phyloP scores from a whole-genome alignment of 257 asterid genomes.

The Plectranthus barbatus region DNA sequence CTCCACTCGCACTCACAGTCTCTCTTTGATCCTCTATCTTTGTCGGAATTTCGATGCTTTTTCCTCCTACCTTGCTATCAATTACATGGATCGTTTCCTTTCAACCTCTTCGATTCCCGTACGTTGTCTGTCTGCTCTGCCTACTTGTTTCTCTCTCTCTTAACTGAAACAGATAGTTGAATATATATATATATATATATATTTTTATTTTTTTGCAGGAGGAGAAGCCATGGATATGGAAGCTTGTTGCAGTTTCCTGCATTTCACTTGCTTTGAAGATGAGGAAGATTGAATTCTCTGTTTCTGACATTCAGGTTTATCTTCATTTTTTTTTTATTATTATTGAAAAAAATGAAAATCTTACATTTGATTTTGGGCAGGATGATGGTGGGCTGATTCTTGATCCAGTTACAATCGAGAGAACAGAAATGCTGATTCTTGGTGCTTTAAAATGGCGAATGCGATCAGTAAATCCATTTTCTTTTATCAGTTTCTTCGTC shows the following conservation, averaged over 20 bases:
- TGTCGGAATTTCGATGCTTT: slow-evolving; percentile 29
- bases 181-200: background rate
- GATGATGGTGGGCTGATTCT: slow-evolving; percentile 26
- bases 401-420: slow-evolving; percentile 25
- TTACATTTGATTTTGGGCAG: slow-evolving; percentile 2
- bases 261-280: slow-evolving; percentile 59
- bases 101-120: slow-evolving; percentile 36
- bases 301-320: slow-evolving; percentile 35
- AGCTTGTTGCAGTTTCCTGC: slow-evolving; percentile 49
- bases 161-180: background rate
- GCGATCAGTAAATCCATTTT: slow-evolving; percentile 62
- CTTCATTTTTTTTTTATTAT: background rate
- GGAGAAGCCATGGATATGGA: slow-evolving; percentile 52
- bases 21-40: slow-evolving; percentile 24
- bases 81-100: slow-evolving; percentile 67
- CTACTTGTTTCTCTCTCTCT: no score
- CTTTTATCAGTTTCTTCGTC: slow-evolving; percentile 37
- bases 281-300: slow-evolving; percentile 36
- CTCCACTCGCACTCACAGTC: slow-evolving; percentile 26
- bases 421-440: slow-evolving; percentile 58
- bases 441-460: slow-evolving; percentile 67
- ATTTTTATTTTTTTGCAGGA: slow-evolving; percentile 23
- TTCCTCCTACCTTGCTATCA: slow-evolving; percentile 48
- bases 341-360: background rate
- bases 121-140: background rate